Evolutionary conservation across 2,329 filamentous ascomycete species (phyloP).

Genomic region (Chlorencoelia australis): DNA sequence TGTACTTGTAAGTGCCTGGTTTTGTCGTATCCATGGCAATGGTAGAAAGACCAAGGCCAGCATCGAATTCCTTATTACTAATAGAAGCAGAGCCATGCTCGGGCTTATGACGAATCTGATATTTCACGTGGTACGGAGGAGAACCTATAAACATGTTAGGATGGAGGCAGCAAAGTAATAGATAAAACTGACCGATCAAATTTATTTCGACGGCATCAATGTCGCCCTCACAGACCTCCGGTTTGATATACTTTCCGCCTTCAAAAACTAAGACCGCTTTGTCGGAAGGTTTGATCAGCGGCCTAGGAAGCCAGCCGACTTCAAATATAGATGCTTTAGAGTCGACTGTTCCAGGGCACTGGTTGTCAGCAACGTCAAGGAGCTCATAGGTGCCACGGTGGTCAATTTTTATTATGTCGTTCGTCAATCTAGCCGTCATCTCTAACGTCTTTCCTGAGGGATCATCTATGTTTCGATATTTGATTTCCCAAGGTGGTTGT

Average conservation of each 20-base stretch:
- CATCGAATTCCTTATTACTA: constrained; percentile 63
- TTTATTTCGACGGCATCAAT: constrained; percentile 79
- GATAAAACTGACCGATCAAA: constrained; percentile 52
- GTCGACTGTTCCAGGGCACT: constrained; percentile 76
- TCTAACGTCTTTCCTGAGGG: constrained; percentile 36
- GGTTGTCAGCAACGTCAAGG: constrained; percentile 62
- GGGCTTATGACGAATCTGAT: constrained; percentile 66
- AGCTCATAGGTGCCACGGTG: constrained; percentile 72
- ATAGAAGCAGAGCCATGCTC: constrained; percentile 54
- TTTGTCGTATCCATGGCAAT: constrained; percentile 79
- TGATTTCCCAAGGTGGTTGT: constrained; percentile 72
- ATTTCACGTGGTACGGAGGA: constrained; percentile 74
- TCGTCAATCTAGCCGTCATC: constrained; percentile 39
- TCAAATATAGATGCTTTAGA: constrained; percentile 62
- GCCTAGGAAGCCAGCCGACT: constrained; percentile 77
- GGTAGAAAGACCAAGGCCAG: constrained; percentile 63
- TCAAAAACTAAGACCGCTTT: constrained; percentile 49
- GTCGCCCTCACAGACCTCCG: constrained; percentile 87
- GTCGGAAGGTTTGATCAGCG: constrained; percentile 56
- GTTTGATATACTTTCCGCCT: constrained; percentile 54
- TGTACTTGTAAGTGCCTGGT: constrained; percentile 77
- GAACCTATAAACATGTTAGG: constrained; percentile 40
- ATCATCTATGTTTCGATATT: constrained; percentile 59
- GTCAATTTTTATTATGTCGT: constrained; percentile 58
- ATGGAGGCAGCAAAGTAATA: constrained; percentile 1